These are phyloP conservation scores for Cytospora mali DNA, from an alignment of 2,329 filamentous ascomycete species.

Conservation along the genomic window DNA sequence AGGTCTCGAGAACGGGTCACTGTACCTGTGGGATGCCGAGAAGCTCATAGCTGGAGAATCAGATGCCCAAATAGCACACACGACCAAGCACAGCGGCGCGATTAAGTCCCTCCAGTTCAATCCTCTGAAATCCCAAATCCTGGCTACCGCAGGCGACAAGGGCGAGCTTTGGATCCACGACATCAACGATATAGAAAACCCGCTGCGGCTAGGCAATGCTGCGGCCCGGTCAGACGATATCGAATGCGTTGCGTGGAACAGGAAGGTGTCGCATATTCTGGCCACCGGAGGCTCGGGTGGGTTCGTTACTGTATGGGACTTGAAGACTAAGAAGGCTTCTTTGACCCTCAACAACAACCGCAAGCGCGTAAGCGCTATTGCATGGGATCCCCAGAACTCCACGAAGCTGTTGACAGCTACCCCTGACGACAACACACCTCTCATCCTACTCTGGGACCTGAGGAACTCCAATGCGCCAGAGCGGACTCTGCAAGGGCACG, in stretches of 20 bases:
- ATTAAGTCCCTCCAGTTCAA: conserved; percentile 98
- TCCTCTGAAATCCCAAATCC: conserved; percentile 83
- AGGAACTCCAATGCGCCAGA: conserved; percentile 96
- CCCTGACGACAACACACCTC: conserved; percentile 82
- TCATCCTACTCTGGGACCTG: conserved; percentile 92
- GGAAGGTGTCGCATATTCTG: conserved; percentile 94
- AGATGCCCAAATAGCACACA: conserved; percentile 83
- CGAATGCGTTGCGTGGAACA: conserved; percentile 97
- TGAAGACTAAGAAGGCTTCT: conserved; percentile 97
- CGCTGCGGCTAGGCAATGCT: conserved; percentile 84
- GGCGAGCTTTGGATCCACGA: conserved; percentile 97
- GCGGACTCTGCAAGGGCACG: conserved; percentile 84
- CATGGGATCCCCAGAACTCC: conserved; percentile 94
- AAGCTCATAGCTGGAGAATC: conserved; percentile 60
- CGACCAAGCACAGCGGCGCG: conserved; percentile 85
- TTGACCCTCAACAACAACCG: conserved; percentile 93
- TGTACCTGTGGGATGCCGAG: conserved; percentile 91
- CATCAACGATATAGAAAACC: conserved; percentile 83
- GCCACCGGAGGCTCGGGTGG: conserved; percentile 91
- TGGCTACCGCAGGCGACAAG: conserved; percentile 91
- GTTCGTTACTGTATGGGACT: conserved; percentile 97
- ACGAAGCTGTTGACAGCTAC: conserved; percentile 94
- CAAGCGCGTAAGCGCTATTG: conserved; percentile 92
- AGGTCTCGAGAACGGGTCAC: conserved; percentile 88
- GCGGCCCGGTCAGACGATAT: conserved; percentile 92